Percentiles rank a stretch among this genome's conserved stretches.
phyloP scores from a whole-genome alignment of 139 green algal species.

The Volvox africanus region DNA sequence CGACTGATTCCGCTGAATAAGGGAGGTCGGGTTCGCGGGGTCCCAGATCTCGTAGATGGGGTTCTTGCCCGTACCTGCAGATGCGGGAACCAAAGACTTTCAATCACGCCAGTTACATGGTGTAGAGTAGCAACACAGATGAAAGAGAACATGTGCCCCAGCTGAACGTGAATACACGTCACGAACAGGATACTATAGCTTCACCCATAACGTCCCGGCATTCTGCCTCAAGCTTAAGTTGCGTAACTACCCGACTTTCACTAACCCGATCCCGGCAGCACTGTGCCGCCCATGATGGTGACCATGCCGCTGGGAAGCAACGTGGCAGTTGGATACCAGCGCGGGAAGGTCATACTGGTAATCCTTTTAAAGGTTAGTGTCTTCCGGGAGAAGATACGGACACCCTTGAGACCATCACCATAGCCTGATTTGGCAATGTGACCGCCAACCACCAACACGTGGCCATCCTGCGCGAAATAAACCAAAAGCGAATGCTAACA shows the following conservation, averaged over 20 bases:
- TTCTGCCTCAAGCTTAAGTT: too few species aligned
- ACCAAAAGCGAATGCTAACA: too few species aligned
- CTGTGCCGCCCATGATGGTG: constrained; percentile 59
- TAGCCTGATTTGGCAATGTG: constrained; percentile 55
- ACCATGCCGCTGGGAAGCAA: constrained; percentile 52
- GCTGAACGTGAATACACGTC: too few species aligned
- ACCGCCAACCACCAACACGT: constrained; percentile 51
- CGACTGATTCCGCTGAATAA: background rate
- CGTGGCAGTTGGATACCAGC: constrained; percentile 57
- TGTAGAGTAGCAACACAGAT: too few species aligned
- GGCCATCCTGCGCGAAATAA: background rate
- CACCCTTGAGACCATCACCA: constrained; percentile 38
- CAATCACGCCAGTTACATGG: too few species aligned
- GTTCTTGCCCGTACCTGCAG: constrained; percentile 51
- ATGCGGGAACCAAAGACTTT: too few species aligned
- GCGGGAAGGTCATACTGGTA: constrained; percentile 36
- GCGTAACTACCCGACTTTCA: too few species aligned
- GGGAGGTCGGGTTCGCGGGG: constrained; percentile 5
- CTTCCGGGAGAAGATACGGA: constrained; percentile 39
- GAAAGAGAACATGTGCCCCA: too few species aligned
- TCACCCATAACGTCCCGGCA: too few species aligned
- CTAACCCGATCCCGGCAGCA: constrained; percentile 24
- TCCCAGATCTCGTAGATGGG: constrained; percentile 50
- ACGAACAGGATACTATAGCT: too few species aligned
- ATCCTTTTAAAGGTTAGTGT: constrained; percentile 20